phyloP scores from a whole-genome alignment of 139 green algal species.

The Mychonastes homosphaera region DNA sequence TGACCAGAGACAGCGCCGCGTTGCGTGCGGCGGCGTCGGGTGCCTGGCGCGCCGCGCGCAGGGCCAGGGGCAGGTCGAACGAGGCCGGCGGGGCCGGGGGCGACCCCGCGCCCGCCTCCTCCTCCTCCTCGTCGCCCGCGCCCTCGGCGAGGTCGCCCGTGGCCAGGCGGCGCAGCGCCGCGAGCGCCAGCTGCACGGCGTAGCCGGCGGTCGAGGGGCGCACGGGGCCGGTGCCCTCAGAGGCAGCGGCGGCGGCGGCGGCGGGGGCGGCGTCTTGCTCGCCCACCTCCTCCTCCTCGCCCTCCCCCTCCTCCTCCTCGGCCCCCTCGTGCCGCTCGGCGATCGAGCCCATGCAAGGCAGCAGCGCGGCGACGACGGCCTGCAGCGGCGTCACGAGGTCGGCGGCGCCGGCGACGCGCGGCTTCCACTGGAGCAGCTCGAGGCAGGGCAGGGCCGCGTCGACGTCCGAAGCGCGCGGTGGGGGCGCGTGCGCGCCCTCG shows the following conservation, averaged over 20 bases:
- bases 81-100: too few relatives aligned
- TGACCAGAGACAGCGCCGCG: slow-evolving; percentile 53
- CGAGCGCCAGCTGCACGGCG: slow-evolving; percentile 41
- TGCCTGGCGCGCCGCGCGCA: slow-evolving; percentile 33
- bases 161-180: slow-evolving; percentile 29
- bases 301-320: background rate
- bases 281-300: background rate
- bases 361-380: slow-evolving; percentile 17
- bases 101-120: background rate
- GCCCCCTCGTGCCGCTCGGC: slow-evolving; percentile 1
- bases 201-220: slow-evolving; percentile 39
- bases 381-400: slow-evolving; percentile 28
- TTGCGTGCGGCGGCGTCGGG: slow-evolving; percentile 52
- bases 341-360: slow-evolving; percentile 21
- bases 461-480: background rate
- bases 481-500: background rate
- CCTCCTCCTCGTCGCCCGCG: background rate
- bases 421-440: slow-evolving; percentile 59
- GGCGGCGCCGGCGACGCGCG: slow-evolving; percentile 3
- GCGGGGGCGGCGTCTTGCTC: background rate
- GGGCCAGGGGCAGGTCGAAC: slow-evolving; percentile 44
- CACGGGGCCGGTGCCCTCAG: too few relatives aligned
- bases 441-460: slow-evolving; percentile 18
- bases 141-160: background rate
- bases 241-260: background rate